Evolutionary conservation across 805 yeast species (phyloP), one percentile per base, ranked within the genome.

Genomic region (Limtongozyma cylindracea): DNA sequence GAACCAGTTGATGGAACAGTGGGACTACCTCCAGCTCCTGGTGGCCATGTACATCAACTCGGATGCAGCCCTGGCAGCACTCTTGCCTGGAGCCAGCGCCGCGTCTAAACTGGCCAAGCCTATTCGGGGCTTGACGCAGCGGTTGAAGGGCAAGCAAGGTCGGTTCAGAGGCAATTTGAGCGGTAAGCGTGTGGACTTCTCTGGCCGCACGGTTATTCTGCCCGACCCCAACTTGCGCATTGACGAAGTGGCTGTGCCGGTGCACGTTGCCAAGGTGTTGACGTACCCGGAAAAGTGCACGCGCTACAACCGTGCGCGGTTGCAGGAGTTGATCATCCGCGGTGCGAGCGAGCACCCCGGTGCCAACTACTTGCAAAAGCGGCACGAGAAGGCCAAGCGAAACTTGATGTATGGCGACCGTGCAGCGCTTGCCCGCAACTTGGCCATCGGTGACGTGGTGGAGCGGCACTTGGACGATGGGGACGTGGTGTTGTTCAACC

Each of bases 161-260:
- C 71, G 99, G 41, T 91, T 88, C 52, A 64, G 99, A 56, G 99
- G 99, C 32, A 88, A 88, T 39, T 51, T 88, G 34, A 80, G 95
- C 1, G 99, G 99, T 46, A 88, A 88, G 47, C 74, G 99, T 54
- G 99, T 88, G 13, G 99, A 88, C 46, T 88, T 88, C 41, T 80
- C 95, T 0, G 98, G 91, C 22, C 66, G 99, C 53, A 88, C 98
- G 0, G 99, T 88, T 33, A 88, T 88, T 38, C 84, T 96, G 3
- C 98, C 98, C 2, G 99, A 88, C 52, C 99, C 99, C 17, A 88
- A 88, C 41, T 52, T 88, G 34, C 57, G 72, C 14, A 77, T 88
- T 29, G 96, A 88, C 46, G 94, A 88, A 47, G 99, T 88, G 19
- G 98, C 98, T 1, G 96, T 88, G 13, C 99, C 99, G 6, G 94